Conservation (phyloP, 2,329 filamentous ascomycete species). For the Myriosclerotinia duriaeana region DNA sequence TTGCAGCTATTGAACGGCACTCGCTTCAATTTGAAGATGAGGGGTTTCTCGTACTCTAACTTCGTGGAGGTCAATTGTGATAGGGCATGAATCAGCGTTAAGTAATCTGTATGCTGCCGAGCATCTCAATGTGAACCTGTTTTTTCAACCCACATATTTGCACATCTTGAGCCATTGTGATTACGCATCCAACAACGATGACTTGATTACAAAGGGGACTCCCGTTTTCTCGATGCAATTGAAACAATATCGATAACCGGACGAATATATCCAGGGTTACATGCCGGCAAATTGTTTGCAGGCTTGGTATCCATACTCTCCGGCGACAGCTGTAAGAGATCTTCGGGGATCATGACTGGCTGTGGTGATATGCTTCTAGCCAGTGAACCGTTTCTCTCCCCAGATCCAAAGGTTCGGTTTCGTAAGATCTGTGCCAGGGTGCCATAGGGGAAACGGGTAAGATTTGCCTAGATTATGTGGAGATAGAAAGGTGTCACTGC, state of each 20-base stretch:
- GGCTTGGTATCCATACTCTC: conserved; percentile 1
- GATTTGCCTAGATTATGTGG: conserved; percentile 4
- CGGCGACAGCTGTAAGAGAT: neutral
- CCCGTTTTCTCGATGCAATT: neutral
- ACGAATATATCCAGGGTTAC: neutral
- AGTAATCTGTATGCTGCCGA: conserved; percentile 2
- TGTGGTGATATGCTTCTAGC: neutral
- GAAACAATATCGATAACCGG: neutral
- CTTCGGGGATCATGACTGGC: conserved; percentile 1
- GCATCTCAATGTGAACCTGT: neutral
- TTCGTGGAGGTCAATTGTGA: neutral
- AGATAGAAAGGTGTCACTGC: conserved; percentile 15
- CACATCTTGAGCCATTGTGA: neutral
- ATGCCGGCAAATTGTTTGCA: neutral
- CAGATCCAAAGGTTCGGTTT: neutral
- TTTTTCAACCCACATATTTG: neutral
- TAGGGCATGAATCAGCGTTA: neutral
- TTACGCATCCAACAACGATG: neutral
- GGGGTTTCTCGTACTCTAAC: neutral
- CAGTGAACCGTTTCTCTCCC: conserved; percentile 6
- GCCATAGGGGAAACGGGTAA: conserved; percentile 9
- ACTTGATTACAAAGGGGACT: neutral
- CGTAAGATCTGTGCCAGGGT: conserved; percentile 12
- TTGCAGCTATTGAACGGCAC: neutral
- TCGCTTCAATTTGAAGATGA: neutral